Conservation (phyloP, 2,329 filamentous ascomycete species). For the Penicillium sp. region DNA sequence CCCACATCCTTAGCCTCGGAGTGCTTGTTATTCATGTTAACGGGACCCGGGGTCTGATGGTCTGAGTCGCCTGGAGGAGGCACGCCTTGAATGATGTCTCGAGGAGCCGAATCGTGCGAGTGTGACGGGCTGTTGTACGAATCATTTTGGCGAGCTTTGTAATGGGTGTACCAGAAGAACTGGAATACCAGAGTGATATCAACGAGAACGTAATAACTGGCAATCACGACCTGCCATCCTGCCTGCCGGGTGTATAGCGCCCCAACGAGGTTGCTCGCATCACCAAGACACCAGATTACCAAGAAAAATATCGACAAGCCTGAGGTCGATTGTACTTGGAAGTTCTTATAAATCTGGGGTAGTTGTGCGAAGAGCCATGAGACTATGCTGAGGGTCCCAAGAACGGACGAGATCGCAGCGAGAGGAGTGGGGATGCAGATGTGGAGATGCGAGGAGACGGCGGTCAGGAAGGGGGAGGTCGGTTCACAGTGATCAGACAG, state of each 20-base stretch:
- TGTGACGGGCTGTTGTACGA: constrained; percentile 30
- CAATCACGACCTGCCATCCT: constrained; percentile 65
- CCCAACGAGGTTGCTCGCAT: constrained; percentile 63
- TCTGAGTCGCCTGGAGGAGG: constrained; percentile 36
- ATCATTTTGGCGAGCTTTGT: constrained; percentile 50
- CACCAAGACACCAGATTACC: constrained; percentile 65
- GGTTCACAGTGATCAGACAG: constrained; percentile 63
- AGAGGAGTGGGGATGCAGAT: constrained; percentile 64
- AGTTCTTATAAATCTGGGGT: constrained; percentile 70
- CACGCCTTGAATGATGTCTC: constrained; percentile 39
- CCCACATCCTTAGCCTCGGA: constrained; percentile 33
- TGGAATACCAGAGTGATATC: constrained; percentile 63
- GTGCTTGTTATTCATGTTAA: constrained; percentile 21
- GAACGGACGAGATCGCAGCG: constrained; percentile 60
- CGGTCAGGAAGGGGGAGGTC: constrained; percentile 56
- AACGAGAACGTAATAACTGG: constrained; percentile 65
- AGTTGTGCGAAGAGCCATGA: constrained; percentile 70
- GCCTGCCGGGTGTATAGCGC: constrained; percentile 65
- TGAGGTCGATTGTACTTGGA: constrained; percentile 61
- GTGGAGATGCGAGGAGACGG: constrained; percentile 59
- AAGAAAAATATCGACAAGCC: constrained; percentile 66
- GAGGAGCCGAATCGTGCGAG: constrained; percentile 29
- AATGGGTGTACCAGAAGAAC: constrained; percentile 65
- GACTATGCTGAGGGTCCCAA: constrained; percentile 63
- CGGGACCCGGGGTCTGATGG: constrained; percentile 16